Conservation (phyloP, 1,284 basidiomycete genomes). For the Malassezia pachydermatis region DNA sequence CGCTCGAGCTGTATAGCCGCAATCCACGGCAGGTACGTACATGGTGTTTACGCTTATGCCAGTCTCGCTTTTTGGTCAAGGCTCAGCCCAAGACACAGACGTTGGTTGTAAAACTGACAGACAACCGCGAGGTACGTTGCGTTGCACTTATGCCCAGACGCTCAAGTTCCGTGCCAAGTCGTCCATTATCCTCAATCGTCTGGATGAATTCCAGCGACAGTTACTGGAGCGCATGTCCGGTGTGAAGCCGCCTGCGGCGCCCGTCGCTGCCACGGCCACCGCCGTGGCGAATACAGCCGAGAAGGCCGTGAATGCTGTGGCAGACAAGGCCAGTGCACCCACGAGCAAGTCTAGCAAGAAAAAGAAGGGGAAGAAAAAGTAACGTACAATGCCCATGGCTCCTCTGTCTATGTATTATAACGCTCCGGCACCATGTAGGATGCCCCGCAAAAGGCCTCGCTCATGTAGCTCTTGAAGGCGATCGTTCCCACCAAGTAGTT, state of each 20-base stretch:
- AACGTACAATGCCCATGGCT: neutral
- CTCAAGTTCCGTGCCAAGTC: slow-evolving; percentile 88
- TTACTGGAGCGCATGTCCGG: slow-evolving; percentile 64
- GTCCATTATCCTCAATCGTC: slow-evolving; percentile 83
- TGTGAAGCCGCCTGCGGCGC: neutral
- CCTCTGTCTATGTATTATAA: slow-evolving; percentile 5
- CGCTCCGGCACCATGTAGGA: slow-evolving; percentile 8
- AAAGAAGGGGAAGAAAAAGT: slow-evolving; percentile 19
- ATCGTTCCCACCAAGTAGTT: slow-evolving; percentile 15
- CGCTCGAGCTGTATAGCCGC: slow-evolving; percentile 7
- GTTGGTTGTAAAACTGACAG: slow-evolving; percentile 11
- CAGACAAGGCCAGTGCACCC: neutral
- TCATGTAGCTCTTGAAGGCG: slow-evolving; percentile 6
- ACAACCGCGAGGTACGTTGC: slow-evolving; percentile 4
- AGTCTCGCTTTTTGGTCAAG: slow-evolving; percentile 14
- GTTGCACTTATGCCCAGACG: slow-evolving; percentile 14
- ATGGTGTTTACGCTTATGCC: neutral
- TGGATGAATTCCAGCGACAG: slow-evolving; percentile 73
- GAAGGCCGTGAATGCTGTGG: neutral
- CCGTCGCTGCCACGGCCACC: neutral
- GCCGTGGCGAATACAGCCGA: neutral
- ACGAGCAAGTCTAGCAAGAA: slow-evolving; percentile 12
- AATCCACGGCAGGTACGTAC: slow-evolving; percentile 9
- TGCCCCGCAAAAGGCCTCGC: slow-evolving; percentile 8
- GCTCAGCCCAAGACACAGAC: slow-evolving; percentile 11